A percentile compares a stretch with the other conserved stretches of the same genome.
Evolutionary conservation across 2,329 filamentous ascomycete species (phyloP).

Genomic region (Teratosphaeria pseudoeucalypti): DNA sequence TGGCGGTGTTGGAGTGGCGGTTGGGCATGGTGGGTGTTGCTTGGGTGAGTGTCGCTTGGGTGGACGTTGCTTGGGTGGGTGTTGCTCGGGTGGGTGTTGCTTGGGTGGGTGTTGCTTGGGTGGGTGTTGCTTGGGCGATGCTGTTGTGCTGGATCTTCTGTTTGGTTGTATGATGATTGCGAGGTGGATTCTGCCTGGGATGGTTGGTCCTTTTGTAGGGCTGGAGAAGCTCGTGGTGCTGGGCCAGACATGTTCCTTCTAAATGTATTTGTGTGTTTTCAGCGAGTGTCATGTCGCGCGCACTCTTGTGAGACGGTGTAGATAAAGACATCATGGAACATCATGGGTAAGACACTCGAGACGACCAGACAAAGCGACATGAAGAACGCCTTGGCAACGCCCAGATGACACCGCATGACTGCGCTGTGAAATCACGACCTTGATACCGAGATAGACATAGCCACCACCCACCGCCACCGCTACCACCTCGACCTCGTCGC

Average conservation of each 20-base stretch:
- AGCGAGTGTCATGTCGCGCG: neutral
- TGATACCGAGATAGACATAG: neutral
- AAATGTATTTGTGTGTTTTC: neutral
- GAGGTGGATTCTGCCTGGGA: neutral
- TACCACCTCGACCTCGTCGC: neutral
- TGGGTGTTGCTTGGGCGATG: neutral
- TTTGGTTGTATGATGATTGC: neutral
- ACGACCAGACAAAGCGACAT: neutral
- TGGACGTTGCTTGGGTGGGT: too few species aligned
- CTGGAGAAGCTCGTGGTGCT: neutral
- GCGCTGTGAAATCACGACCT: neutral
- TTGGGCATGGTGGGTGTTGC: neutral
- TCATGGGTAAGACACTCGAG: neutral
- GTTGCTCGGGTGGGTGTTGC: too few species aligned
- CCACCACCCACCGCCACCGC: neutral
- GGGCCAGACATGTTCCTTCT: neutral
- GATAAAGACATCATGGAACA: neutral
- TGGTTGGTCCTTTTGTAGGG: neutral
- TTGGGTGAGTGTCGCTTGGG: neutral
- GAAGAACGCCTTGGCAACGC: neutral
- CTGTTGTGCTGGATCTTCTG: neutral
- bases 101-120: too few species aligned
- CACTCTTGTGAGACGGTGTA: neutral
- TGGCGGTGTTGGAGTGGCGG: neutral
- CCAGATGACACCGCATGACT: neutral